Base-by-base conservation (phyloP, 768 basidiomycete genomes). In the Cyclocybe aegerita region DNA sequence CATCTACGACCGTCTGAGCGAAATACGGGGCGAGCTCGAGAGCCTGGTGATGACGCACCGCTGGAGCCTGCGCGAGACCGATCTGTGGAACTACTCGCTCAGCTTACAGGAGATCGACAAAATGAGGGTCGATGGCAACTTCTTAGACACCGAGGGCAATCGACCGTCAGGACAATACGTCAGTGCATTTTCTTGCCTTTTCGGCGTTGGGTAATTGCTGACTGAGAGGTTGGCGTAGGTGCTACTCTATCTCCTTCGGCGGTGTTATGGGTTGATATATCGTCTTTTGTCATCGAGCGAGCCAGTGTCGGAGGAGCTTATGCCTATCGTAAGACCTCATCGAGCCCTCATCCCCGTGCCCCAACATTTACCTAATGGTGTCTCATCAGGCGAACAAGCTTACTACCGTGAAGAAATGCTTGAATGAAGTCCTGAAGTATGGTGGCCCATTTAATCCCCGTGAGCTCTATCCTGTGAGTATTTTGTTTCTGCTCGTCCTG, bases 231-330 rank as follows among this genome's bases (percentile, higher is more conserved):
- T 3, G 23, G 23, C 23, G 5, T 23, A 98, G 95, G 93, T 95
- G 16, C 73, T 98, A 39, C 77, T 99, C 16, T 99, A 97, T 66
- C 80, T 98, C 34, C 76, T 99, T 46, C 76, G 96, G 60, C 82
- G 96, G 64, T 99, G 97, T 74, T 95, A 98, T 66, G 96, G 96
- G 54, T 79, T 98, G 45, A 95, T 97, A 59, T 98, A 98, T 68
- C 81, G 88, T 29, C 69, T 99, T 43, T 80, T 99, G 54, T 94
- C 93, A 17, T 93, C 93, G 14, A 93, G 90, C 55, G 96, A 98
- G 70, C 97, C 97, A 0, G 94, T 99, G 2, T 96, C 93, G 0
- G 97, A 99, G 68, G 97, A 98, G 67, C 73, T 99, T 11, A 98
- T 98, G 90, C 95, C 95, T 4, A 81, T 97, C 35, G 95, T 95